Evolutionary conservation across 2,329 filamentous ascomycete species (phyloP).

Genomic region (Pezicula carpinea): DNA sequence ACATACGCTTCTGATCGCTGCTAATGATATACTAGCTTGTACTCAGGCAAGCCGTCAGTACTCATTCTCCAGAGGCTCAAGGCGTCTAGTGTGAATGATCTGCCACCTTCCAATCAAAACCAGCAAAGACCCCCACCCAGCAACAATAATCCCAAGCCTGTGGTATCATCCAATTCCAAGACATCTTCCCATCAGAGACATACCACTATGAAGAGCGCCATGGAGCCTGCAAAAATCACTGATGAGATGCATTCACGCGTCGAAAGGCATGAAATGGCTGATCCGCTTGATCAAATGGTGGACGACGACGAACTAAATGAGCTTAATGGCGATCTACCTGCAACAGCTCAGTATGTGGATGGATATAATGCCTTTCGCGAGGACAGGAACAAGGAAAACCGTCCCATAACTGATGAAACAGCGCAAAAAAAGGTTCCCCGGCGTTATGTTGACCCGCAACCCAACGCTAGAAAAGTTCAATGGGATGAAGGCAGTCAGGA

Average conservation of each 20-base stretch:
- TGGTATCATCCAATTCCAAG: background rate
- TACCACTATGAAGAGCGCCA: background rate
- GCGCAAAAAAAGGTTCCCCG: conserved; percentile 1
- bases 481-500: conserved; percentile 16
- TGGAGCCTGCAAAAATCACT: background rate
- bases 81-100: background rate
- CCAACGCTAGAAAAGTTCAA: conserved; percentile 11
- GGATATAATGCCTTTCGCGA: conserved; percentile 6
- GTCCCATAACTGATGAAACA: conserved; percentile 2
- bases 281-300: background rate
- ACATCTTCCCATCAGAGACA: background rate
- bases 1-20: no score
- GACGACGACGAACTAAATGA: conserved; percentile 2
- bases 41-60: no score
- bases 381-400: conserved; percentile 28
- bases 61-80: no score
- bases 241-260: background rate
- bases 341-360: conserved; percentile 7
- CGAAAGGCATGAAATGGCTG: background rate
- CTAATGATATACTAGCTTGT: no score
- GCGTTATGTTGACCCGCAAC: conserved; percentile 17
- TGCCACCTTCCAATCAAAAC: conserved; percentile 2
- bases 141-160: background rate
- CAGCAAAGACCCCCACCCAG: background rate
- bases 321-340: background rate